Evolutionary conservation across 2,329 filamentous ascomycete species (phyloP).

Genomic region (Biscogniauxia sp.): DNA sequence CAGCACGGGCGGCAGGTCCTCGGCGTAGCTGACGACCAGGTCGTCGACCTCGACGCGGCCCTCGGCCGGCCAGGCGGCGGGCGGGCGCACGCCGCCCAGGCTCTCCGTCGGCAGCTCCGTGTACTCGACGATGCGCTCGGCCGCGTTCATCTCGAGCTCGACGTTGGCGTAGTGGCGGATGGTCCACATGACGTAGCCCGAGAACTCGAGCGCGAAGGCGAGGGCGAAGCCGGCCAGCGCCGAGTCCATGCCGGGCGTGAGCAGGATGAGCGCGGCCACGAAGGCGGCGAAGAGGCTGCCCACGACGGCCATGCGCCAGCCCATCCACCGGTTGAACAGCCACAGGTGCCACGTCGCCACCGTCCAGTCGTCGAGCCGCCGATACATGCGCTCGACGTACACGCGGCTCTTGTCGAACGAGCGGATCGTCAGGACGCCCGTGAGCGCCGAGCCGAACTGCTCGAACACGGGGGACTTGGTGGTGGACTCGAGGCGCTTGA

Average conservation of each 20-base stretch:
- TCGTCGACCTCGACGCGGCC: slow-evolving; percentile 72
- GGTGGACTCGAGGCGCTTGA: slow-evolving; percentile 75
- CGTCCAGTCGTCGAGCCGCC: slow-evolving; percentile 65
- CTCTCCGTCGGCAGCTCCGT: slow-evolving; percentile 65
- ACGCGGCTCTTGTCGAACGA: slow-evolving; percentile 67
- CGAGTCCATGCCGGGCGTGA: slow-evolving; percentile 61
- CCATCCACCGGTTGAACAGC: slow-evolving; percentile 76
- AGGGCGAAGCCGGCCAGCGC: slow-evolving; percentile 74
- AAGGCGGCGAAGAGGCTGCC: slow-evolving; percentile 67
- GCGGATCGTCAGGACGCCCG: slow-evolving; percentile 72
- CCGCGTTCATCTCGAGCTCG: slow-evolving; percentile 77
- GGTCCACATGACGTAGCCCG: slow-evolving; percentile 56
- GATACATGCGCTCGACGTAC: slow-evolving; percentile 69
- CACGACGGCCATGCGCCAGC: slow-evolving; percentile 67
- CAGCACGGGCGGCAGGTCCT: slow-evolving; percentile 68
- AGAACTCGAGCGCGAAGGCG: slow-evolving; percentile 70
- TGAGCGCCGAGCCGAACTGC: slow-evolving; percentile 70
- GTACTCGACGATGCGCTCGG: slow-evolving; percentile 75
- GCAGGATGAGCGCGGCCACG: slow-evolving; percentile 63
- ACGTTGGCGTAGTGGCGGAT: slow-evolving; percentile 49
- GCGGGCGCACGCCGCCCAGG: slow-evolving; percentile 57
- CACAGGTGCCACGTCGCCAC: slow-evolving; percentile 65
- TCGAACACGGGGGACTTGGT: slow-evolving; percentile 79
- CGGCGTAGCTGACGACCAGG: slow-evolving; percentile 69
- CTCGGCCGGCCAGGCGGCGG: slow-evolving; percentile 72